Evolutionary conservation across 352 stramenopile species (phyloP), one percentile per base, ranked within the genome.

Genomic region (Globisporangium nagaii): DNA sequence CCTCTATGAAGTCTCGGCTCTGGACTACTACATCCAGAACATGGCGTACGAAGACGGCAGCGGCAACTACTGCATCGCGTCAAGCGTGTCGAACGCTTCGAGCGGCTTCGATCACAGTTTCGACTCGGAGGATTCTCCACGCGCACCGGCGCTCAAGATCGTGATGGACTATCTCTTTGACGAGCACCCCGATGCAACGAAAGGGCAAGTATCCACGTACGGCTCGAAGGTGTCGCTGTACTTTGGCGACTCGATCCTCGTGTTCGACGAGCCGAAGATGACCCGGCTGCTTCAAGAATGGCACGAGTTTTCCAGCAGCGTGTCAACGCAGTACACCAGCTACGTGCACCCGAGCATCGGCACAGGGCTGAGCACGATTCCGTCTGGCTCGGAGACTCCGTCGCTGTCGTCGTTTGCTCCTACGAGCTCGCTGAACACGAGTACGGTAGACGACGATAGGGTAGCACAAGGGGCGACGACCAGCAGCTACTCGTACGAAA

Each of bases 11-110:
- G 46, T 90, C 10, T 49, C 66, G 27, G 75, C 89, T 19, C 54
- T 56, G 11, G 79, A 88, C 17, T 95, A 92, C 65, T 95, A 79
- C 47, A 53, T 94, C 8, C 82, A 94, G 58, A 90, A 83, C 31
- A 83, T 79, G 48, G 56, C 73, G 6, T 73, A 58, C 43, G 53
- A 70, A 1, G 43, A 73, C 9, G 49, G 68, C 1, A 49, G 52
- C 36, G 66, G 56, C 12, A 87, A 75, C 44, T 64, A 89, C 34
- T 95, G 85, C 20, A 82, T 95, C 48, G 78, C 79, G 36, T 93
- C 83, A 13, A 95, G 85, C 47, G 71, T 95, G 25, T 43, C 39
- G 24, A 56, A 47, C 60, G 50, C 43, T 50, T 50, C 39, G 42
- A 63, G 10, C 30, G 51, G 27, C 19, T 25, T 66, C 5, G 43